Conservation (phyloP, 805 yeast genomes). For the Lachancea waltii region DNA sequence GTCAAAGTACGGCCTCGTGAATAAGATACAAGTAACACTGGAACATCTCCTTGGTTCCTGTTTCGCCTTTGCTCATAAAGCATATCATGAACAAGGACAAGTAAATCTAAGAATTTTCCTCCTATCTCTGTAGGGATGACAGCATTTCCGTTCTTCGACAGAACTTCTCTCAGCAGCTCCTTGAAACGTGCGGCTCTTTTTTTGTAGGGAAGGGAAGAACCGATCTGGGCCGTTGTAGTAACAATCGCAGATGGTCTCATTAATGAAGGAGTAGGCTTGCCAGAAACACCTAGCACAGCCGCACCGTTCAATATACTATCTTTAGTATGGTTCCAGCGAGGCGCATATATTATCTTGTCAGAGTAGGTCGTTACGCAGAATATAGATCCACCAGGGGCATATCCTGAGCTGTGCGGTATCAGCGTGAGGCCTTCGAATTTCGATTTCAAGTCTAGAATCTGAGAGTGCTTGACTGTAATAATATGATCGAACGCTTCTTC, state of each 20-base stretch:
- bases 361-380: conserved; percentile 72
- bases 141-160: conserved; percentile 51
- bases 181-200: conserved; percentile 59
- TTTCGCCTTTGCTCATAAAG: conserved; percentile 38
- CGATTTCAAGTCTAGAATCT: conserved; percentile 58
- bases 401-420: conserved; percentile 88
- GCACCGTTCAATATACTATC: conserved; percentile 80
- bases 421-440: conserved; percentile 53
- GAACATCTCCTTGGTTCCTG: conserved; percentile 39
- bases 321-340: conserved; percentile 90
- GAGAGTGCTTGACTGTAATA: conserved; percentile 67
- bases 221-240: conserved; percentile 51
- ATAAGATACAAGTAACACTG: conserved; percentile 69
- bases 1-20: conserved; percentile 72
- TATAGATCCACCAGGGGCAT: conserved; percentile 85
- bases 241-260: conserved; percentile 77
- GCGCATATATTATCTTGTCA: conserved; percentile 82
- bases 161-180: conserved; percentile 49
- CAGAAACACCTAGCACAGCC: conserved; percentile 46
- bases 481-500: conserved; percentile 76
- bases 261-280: conserved; percentile 58
- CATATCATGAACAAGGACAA: conserved; percentile 66
- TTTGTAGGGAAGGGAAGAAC: conserved; percentile 56
- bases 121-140: conserved; percentile 76
- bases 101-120: conserved; percentile 73